Evolutionary conservation across 1,139 yeast genomes (phyloP), one percentile per base, ranked within the genome.

Genomic region (Entelexis paramagnoliae): DNA sequence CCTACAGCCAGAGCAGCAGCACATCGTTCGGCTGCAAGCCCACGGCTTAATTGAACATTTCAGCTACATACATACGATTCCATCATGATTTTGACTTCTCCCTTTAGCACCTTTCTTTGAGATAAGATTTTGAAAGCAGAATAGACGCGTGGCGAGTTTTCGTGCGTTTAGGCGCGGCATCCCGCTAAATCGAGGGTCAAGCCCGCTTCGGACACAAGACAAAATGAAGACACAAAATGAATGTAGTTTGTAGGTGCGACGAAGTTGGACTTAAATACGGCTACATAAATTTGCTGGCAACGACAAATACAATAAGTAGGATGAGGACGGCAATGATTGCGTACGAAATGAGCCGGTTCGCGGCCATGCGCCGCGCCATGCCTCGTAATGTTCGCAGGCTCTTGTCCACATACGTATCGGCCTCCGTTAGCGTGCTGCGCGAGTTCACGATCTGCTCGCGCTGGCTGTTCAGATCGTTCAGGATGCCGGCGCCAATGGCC

Each of bases 311-410:
- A 53, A 93, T 93, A 62, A 93, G 75, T 53, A 91, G 65, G 7
- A 91, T 80, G 63, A 93, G 76, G 16, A 91, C 89, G 2, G 85
- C 95, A 55, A 93, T 91, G 54, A 93, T 91, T n/a, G 95, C 95
- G 62, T 88, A 87, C 54, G 95, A 88, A 57, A 93, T 86, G 61
- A 89, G 76, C 67, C 88, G 83, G 68, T 93, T 93, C 4, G 97
- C 94, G n/a, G 94, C 89, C 74, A 91, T 76, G 63, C 98, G 59
- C 67, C 97, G 76, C 30, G 96, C 83, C 98, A 93, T 93, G 22
- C 87, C 77, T 62, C 87, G 81, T 63, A 93, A 72, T 0, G 98
- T 93, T 55, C 84, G 78, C 55, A 93, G 78, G 51, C 94, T 82
- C 64, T 83, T 81, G 67, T 91, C 98, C 50, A 93, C 95, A 63